Evolutionary conservation across 2,329 filamentous ascomycete genomes (phyloP), one percentile per base, ranked within the genome.

Genomic region (Leptographium lundbergii): DNA sequence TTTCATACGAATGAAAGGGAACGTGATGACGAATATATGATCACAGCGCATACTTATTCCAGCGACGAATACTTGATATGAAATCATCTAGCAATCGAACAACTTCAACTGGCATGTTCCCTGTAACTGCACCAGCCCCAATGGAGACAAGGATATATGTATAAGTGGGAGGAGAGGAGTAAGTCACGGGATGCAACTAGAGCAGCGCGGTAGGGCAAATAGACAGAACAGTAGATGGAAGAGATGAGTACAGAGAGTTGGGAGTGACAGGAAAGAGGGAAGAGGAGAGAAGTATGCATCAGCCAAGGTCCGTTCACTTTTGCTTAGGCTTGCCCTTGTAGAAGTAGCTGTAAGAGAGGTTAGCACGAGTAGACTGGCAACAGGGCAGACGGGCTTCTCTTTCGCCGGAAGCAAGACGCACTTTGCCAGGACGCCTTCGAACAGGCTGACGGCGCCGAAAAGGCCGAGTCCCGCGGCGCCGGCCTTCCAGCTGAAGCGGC

Each of bases 381-480:
- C n/a, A 14, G 11, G 10, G 2, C 3, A 27, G 4, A 6, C 10
- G 7, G 6, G 7, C 4, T 45, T 45, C 42, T 45, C 42, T 22
- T 19, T 42, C 42, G 7, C 7, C 6, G 42, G 42, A n/a, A 55
- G 5, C 50, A 3, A 10, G n/a, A 75, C 71, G 62, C 71, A 82
- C 69, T 72, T 69, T 57, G 76, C 76, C 53, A 83, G 64, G 29
- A 78, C 67, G 19, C 75, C 72, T 71, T 84, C 77, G 1, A 75
- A 72, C 17, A 74, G 71, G 25, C 77, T 78, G 2, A 82, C 76
- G 6, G 72, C 70, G 4, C 76, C 74, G 3, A 81, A 57, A 47
- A 82, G 73, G 50, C 79, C 78, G 13, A 77, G 69, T 5, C 81
- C 81, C 0, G 81, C 59, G 22, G 79, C 76, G 19, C 77, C 70